Conservation (phyloP, 768 basidiomycete genomes). For the Rhodosporidiobolus sp. region DNA sequence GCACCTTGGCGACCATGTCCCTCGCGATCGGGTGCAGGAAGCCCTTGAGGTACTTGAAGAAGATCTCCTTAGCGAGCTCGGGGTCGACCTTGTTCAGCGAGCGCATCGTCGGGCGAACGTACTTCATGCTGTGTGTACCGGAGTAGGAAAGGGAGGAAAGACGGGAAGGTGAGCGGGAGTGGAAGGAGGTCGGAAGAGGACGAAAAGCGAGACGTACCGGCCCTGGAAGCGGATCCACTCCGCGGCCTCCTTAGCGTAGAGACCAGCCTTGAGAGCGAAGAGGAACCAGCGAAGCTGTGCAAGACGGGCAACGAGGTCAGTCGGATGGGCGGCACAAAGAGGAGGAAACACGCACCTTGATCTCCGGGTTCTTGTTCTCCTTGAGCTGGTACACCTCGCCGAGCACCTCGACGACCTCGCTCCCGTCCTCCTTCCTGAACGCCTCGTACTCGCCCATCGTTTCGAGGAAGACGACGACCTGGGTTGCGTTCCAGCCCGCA, state of each 20-base stretch:
- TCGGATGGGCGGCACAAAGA: no score
- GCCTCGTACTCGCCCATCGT: slow-evolving; percentile 36
- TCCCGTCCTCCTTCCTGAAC: slow-evolving; percentile 17
- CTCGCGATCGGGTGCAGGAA: slow-evolving; percentile 51
- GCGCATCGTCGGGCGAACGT: slow-evolving; percentile 45
- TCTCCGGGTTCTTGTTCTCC: slow-evolving; percentile 48
- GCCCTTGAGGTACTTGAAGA: slow-evolving; percentile 44
- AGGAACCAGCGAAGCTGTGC: slow-evolving; percentile 41
- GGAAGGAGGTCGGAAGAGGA: background rate
- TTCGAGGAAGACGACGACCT: slow-evolving; percentile 52
- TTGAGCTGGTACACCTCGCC: slow-evolving; percentile 46
- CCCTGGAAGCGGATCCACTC: slow-evolving; percentile 19
- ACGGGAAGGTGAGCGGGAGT: no score
- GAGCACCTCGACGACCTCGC: slow-evolving; percentile 27
- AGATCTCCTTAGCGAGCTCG: slow-evolving; percentile 49
- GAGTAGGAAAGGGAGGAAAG: no score
- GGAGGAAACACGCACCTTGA: slow-evolving; percentile 45
- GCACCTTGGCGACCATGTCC: slow-evolving; percentile 47
- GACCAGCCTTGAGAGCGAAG: slow-evolving; percentile 44
- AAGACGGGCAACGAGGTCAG: no score
- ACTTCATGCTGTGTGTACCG: slow-evolving; percentile 7
- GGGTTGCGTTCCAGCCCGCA: slow-evolving; percentile 45
- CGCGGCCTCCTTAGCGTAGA: slow-evolving; percentile 48
- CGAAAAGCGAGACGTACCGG: slow-evolving; percentile 1
- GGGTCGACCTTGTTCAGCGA: slow-evolving; percentile 47